These are phyloP conservation scores for Porphyrellus cyaneotinctus DNA, from an alignment of 768 basidiomycete genomes.

Conservation along the genomic window DNA sequence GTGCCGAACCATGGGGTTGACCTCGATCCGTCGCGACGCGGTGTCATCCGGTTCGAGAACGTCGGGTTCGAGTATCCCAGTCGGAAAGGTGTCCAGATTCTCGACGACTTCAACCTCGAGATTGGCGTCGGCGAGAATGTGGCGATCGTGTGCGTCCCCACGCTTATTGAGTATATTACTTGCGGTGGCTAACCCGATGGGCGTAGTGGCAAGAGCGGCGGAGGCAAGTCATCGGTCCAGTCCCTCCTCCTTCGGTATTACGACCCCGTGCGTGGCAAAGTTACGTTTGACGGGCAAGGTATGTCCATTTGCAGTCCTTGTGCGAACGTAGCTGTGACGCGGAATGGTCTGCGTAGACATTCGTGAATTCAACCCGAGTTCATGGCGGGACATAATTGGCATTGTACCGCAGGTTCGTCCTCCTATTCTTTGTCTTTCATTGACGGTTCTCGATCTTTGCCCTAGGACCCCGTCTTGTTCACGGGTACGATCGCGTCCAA, in stretches of 20 bases:
- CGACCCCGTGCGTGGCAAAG: slow-evolving; percentile 76
- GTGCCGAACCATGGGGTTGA: slow-evolving; percentile 57
- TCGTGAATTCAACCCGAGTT: slow-evolving; percentile 74
- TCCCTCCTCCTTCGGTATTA: slow-evolving; percentile 85
- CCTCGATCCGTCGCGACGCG: slow-evolving; percentile 54
- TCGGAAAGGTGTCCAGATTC: slow-evolving; percentile 71
- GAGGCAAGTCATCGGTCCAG: slow-evolving; percentile 91
- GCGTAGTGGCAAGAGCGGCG: slow-evolving; percentile 81
- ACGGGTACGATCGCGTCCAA: slow-evolving; percentile 93
- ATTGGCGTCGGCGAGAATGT: slow-evolving; percentile 83
- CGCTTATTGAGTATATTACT: neutral
- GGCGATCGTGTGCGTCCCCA: slow-evolving; percentile 77
- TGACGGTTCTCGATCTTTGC: neutral
- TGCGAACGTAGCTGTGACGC: too few relatives aligned
- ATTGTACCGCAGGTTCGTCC: slow-evolving; percentile 77
- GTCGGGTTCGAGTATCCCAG: slow-evolving; percentile 89
- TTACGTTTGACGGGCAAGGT: slow-evolving; percentile 88
- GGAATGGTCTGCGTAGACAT: slow-evolving; percentile 52
- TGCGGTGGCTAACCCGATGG: neutral
- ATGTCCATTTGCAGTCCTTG: slow-evolving; percentile 8
- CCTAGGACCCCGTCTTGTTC: slow-evolving; percentile 79
- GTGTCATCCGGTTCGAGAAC: slow-evolving; percentile 74
- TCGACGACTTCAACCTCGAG: slow-evolving; percentile 79
- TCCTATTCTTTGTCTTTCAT: neutral
- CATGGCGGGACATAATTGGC: slow-evolving; percentile 86